Base-by-base conservation (phyloP, 139 green algal genomes). In the Coelastrella sp. region DNA sequence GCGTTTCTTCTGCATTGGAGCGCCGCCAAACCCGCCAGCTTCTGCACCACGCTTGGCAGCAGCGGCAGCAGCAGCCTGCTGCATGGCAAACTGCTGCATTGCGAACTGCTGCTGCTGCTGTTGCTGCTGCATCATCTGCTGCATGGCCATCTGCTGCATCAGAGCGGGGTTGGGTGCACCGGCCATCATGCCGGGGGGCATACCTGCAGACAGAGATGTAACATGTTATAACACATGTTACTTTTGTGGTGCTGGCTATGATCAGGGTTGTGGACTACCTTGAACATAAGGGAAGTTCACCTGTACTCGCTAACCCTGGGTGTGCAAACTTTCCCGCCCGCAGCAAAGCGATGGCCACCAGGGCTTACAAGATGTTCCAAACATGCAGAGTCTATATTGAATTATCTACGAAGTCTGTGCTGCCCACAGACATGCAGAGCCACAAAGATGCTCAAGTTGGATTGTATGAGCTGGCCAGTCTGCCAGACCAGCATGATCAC, bases 1-100 rank as follows among this genome's bases (percentile, higher is more conserved):
- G 66, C 83, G 83, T 68, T 88, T 88, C 83, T 88, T 88, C 54
- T 66, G 83, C 82, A 66, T 64, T n/a, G 83, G 83, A 16, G 68
- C 54, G 20, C 47, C 66, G 20, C 32, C 64, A 73, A 56, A 80
- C 4, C 66, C 83, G 16, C 13, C 54, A 73, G 71, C 56, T 5
- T 66, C 47, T 10, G 54, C 17, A 19, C 23, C 64, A 73, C 68
- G 83, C 83, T 80, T 80, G 6, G 83, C 83, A 80, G 74, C 74
- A 57, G 74, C 74, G 20, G 74, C 74, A 80, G 71, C 71, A 77
- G 74, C 23, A 54, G 61, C 83, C 54, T 65, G 47, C 54, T 59
- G 60, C 23, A 73, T n/a, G 14, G 66, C 83, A 22, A 68, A 73
- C 22, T 76, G 20, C 83, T 58, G 66, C 68, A 68, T 58, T 23